Conservation (phyloP, 805 yeast genomes). For the Lipomyces chichibuensis region DNA sequence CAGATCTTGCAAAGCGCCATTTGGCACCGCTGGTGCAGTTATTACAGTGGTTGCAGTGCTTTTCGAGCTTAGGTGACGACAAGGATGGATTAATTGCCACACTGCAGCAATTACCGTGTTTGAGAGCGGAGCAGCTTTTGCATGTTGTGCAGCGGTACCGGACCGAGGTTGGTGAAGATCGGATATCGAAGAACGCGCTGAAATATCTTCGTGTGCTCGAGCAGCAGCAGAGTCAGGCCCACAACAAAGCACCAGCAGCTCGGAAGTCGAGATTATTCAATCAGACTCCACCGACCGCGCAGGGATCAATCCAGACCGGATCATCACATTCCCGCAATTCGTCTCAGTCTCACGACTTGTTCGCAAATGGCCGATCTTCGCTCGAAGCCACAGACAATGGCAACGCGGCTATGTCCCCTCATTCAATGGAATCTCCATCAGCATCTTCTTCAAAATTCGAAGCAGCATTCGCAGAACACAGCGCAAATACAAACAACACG, state of each 20-base stretch:
- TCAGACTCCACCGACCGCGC: conserved; percentile 21
- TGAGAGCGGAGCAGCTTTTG: conserved; percentile 71
- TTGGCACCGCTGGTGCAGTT: conserved; percentile 75
- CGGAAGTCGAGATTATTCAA: conserved; percentile 20
- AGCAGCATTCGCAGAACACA: background rate
- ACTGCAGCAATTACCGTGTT: conserved; percentile 60
- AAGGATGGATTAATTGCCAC: conserved; percentile 48
- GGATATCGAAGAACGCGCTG: conserved; percentile 58
- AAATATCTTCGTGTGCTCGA: conserved; percentile 49
- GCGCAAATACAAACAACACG: background rate
- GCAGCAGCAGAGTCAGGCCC: conserved; percentile 20
- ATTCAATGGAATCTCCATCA: background rate
- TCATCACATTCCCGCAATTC: conserved; percentile 14
- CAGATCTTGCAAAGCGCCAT: conserved; percentile 64
- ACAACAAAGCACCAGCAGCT: conserved; percentile 16
- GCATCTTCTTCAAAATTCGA: conserved; percentile 1
- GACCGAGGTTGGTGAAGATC: conserved; percentile 79
- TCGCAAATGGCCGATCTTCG: background rate
- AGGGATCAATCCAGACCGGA: conserved; percentile 8
- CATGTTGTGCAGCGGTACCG: conserved; percentile 75
- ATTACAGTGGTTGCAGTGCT: conserved; percentile 87
- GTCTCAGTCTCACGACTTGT: conserved; percentile 6
- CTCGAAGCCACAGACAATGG: background rate
- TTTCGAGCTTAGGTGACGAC: conserved; percentile 66
- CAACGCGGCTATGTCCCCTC: background rate